Evolutionary conservation across 2,329 filamentous ascomycete genomes (phyloP).

Genomic region (Trematosphaeria pertusa): DNA sequence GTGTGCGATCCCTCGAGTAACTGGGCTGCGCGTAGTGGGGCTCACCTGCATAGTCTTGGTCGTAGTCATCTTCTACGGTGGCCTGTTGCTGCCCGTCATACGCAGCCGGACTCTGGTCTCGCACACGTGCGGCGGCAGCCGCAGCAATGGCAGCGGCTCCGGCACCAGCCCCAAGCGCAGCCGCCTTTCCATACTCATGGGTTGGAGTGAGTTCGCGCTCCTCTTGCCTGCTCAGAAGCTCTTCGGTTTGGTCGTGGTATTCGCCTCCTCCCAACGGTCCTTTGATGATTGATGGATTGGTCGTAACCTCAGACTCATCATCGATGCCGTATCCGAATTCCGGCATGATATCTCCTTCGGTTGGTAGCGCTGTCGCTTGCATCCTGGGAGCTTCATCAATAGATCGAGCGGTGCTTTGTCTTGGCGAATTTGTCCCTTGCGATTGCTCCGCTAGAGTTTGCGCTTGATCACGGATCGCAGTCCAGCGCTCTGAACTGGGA

Average conservation of each 20-base stretch:
- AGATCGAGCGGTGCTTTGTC: conserved; percentile 62
- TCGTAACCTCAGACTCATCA: conserved; percentile 71
- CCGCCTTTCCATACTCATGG: conserved; percentile 39
- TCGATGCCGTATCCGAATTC: conserved; percentile 74
- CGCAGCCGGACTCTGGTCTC: conserved; percentile 31
- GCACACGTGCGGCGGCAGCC: conserved; percentile 55
- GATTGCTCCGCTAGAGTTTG: conserved; percentile 40
- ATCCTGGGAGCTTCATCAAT: conserved; percentile 60
- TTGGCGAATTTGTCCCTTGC: conserved; percentile 56
- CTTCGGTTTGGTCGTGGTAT: conserved; percentile 52
- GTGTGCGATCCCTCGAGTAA: conserved; percentile 34
- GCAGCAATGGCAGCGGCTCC: conserved; percentile 64
- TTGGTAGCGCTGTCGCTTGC: conserved; percentile 73
- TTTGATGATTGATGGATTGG: conserved; percentile 84
- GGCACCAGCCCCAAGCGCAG: conserved; percentile 51
- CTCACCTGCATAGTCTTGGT: conserved; percentile 41
- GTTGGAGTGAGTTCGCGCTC: conserved; percentile 42
- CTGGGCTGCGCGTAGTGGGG: conserved; percentile 37
- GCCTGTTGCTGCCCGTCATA: conserved; percentile 44
- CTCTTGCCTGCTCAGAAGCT: conserved; percentile 41
- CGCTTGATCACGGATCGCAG: conserved; percentile 51
- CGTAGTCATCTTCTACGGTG: conserved; percentile 47
- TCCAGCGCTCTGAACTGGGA: conserved; percentile 43
- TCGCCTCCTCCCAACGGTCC: conserved; percentile 69
- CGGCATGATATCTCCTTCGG: conserved; percentile 72